phyloP scores from a whole-genome alignment of 164 flowering plant genomes.

The Sextonia rubra region DNA sequence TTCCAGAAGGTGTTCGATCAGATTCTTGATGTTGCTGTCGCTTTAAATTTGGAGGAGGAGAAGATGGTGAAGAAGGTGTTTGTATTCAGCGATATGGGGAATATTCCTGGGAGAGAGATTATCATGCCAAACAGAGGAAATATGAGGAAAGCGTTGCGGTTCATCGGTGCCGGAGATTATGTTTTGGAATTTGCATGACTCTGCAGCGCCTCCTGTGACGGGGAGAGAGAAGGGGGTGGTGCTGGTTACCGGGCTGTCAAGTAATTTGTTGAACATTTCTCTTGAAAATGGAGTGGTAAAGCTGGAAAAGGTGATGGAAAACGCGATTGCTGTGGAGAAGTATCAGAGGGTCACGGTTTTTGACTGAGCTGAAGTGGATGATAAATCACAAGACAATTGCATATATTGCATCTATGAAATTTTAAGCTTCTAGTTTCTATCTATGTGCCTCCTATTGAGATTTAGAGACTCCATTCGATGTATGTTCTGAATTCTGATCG shows the following conservation, averaged over 20 bases:
- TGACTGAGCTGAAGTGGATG: no score
- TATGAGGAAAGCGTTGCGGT: slow-evolving; percentile 25
- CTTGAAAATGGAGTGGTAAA: slow-evolving; percentile 31
- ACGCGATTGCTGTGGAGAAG: slow-evolving; percentile 30
- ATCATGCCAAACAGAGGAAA: slow-evolving; percentile 34
- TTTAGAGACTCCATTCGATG: no score
- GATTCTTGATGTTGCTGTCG: slow-evolving; percentile 20
- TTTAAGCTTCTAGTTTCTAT: no score
- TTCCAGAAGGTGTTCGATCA: no score
- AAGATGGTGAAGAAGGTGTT: slow-evolving; percentile 41
- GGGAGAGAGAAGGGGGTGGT: slow-evolving; percentile 39
- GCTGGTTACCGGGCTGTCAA: slow-evolving; percentile 51
- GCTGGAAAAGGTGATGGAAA: slow-evolving; percentile 36
- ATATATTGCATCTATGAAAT: no score
- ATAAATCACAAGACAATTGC: no score
- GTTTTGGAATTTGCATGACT: slow-evolving; percentile 46
- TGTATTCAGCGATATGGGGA: slow-evolving; percentile 65
- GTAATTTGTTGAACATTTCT: slow-evolving; percentile 43
- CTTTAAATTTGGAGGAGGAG: slow-evolving; percentile 15
- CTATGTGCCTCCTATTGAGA: no score
- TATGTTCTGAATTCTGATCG: no score
- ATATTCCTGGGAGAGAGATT: slow-evolving; percentile 46
- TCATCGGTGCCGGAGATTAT: slow-evolving; percentile 41
- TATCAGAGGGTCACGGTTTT: slow-evolving; percentile 31
- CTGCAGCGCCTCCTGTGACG: slow-evolving; percentile 38